phyloP scores from a whole-genome alignment of 140 eudicot genomes.

The Stevia rebaudiana region DNA sequence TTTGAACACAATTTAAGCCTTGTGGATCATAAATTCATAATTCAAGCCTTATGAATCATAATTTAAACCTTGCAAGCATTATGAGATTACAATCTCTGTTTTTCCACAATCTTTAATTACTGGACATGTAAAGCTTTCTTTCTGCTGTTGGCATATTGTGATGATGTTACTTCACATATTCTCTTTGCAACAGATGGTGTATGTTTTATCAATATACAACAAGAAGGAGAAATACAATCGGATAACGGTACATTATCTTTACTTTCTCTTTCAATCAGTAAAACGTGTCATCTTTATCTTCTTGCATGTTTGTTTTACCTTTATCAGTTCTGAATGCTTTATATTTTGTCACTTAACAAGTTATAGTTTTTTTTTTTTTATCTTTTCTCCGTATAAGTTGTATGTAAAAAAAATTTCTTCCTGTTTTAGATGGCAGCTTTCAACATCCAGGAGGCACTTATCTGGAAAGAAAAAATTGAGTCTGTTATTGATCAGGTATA shows the following conservation, averaged over 20 bases:
- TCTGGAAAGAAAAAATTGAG: slow-evolving; percentile 98
- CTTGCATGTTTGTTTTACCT: background rate
- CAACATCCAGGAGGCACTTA: slow-evolving; percentile 95
- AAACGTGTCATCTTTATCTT: background rate
- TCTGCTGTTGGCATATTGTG: slow-evolving; percentile 9
- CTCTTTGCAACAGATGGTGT: slow-evolving; percentile 73
- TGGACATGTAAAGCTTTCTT: slow-evolving; percentile 7
- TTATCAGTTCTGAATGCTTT: background rate
- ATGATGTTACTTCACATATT: slow-evolving; percentile 11
- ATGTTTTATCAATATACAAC: slow-evolving; percentile 84
- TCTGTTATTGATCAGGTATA: slow-evolving; percentile 92
- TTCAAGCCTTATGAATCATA: background rate
- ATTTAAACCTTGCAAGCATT: background rate
- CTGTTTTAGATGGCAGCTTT: slow-evolving; percentile 94
- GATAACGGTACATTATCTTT: slow-evolving; percentile 59
- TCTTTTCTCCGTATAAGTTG: too few relatives aligned
- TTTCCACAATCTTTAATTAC: slow-evolving; percentile 5
- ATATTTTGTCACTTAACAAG: background rate
- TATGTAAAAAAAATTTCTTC: too few relatives aligned
- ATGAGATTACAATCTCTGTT: slow-evolving; percentile 6
- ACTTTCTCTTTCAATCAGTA: background rate
- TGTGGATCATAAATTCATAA: background rate
- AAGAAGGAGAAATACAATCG: slow-evolving; percentile 87
- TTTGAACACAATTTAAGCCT: background rate
- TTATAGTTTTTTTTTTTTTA: background rate